phyloP scores from a whole-genome alignment of 257 asterid genomes.

The Haberlea rhodopensis region DNA sequence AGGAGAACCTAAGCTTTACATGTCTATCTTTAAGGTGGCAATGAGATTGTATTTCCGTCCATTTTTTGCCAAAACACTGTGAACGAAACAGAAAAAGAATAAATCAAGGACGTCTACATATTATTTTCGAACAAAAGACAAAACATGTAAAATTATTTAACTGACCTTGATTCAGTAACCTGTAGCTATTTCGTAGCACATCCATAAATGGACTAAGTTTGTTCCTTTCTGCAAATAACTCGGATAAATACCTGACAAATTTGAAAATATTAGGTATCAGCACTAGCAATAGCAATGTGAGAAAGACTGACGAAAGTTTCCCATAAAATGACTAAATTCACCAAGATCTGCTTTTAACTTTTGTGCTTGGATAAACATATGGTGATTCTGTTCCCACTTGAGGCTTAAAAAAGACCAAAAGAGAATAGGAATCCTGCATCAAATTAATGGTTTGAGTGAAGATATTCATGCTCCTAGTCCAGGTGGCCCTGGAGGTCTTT shows the following conservation, averaged over 20 bases:
- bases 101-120: background rate
- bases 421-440: background rate
- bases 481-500: background rate
- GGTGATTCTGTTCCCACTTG: background rate
- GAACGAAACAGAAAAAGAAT: background rate
- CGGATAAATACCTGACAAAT: conserved; percentile 46
- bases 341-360: background rate
- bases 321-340: background rate
- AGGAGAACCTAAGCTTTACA: background rate
- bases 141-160: conserved; percentile 9
- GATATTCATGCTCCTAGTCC: background rate
- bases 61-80: background rate
- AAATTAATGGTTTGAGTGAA: background rate
- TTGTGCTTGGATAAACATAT: background rate
- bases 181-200: conserved; percentile 65
- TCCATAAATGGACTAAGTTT: conserved; percentile 72
- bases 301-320: background rate
- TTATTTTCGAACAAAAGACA: conserved; percentile 8
- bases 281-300: conserved; percentile 16
- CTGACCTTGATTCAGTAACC: conserved; percentile 90
- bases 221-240: conserved; percentile 69
- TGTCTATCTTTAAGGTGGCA: background rate
- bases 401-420: background rate
- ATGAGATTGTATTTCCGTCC: background rate
- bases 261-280: conserved; percentile 4